phyloP scores from a whole-genome alignment of 73 alveolate genomes.

The Blepharisma stoltei region DNA sequence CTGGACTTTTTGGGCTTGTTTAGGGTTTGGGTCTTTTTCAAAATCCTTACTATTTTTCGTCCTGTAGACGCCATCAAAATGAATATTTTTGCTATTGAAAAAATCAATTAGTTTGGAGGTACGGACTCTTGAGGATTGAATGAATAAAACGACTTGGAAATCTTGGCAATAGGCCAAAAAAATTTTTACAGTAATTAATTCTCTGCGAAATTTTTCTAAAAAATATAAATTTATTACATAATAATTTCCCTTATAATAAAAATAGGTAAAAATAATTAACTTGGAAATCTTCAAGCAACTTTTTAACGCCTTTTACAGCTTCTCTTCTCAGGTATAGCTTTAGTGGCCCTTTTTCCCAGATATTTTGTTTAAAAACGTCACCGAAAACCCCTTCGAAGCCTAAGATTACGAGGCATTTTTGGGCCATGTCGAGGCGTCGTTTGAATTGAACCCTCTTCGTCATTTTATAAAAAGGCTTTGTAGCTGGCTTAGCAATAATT shows the following conservation, averaged over 20 bases:
- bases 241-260: no score
- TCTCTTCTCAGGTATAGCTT: conserved; percentile 17
- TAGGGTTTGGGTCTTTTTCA: not conserved
- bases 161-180: no score
- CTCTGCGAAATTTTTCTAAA: no score
- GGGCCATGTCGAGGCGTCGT: not conserved
- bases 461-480: not conserved
- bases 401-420: not conserved
- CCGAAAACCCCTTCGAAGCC: conserved; percentile 26
- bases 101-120: not conserved
- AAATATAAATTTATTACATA: no score
- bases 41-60: not conserved
- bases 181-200: no score
- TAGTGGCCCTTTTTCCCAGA: not conserved
- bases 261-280: no score
- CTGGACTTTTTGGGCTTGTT: no score
- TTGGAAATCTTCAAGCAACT: conserved; percentile 7
- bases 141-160: conserved; percentile 5
- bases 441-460: conserved; percentile 20
- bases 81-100: not conserved
- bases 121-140: not conserved
- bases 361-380: conserved; percentile 13
- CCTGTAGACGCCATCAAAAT: conserved; percentile 4
- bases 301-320: conserved; percentile 12
- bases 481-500: not conserved